Base-by-base conservation (phyloP, 331 rosid genomes). In the Malus hybrid region DNA sequence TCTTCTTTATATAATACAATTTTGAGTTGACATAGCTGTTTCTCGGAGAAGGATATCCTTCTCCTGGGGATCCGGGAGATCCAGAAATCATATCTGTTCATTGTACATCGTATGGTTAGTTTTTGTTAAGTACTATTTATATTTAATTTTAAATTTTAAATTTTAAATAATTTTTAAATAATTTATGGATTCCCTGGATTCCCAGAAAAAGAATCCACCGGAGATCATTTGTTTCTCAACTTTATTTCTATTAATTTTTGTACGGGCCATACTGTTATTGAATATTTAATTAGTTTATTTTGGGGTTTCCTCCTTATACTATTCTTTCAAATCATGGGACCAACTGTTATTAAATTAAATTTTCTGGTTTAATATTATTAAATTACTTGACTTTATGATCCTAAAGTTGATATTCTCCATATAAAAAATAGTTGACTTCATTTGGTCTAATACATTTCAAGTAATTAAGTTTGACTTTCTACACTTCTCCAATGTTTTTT, bases 121-220 rank as follows among this genome's bases (percentile, higher is more conserved):
- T 28, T 28, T 2, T 2, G 3, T 28, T 28, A 28, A 28, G 29
- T 28, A 28, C 29, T 28, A 28, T 28, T 28, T 28, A 6, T 34
- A 34, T 34, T 34, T 34, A 34, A 34, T 34, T 34, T 34, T 6
- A 6, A 34, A 34, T 34, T 34, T 34, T 6, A 1, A 34, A 6
- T 33, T 33, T 33, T 6, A 33, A 33, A 6, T 33, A 1, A 22
- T 22, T 22, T 33, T 33, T 6, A 33, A 33, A 34, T 34, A 0
- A 34, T 34, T 34, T 34, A 6, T 6, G 2, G 9, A 6, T 34
- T 34, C 1, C 24, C 24, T 2, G 29, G 29, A 28, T 28, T 9
- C 2, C 10, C 10, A 34, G 0, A 0, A 34, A 34, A 34, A 34
- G 42, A 6, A 34, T 34, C 42, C 0, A 0, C 0, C 10, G 10